Evolutionary conservation across 192 early-diverging fungal genomes (phyloP).

Genomic region (Funneliformis geosporum): DNA sequence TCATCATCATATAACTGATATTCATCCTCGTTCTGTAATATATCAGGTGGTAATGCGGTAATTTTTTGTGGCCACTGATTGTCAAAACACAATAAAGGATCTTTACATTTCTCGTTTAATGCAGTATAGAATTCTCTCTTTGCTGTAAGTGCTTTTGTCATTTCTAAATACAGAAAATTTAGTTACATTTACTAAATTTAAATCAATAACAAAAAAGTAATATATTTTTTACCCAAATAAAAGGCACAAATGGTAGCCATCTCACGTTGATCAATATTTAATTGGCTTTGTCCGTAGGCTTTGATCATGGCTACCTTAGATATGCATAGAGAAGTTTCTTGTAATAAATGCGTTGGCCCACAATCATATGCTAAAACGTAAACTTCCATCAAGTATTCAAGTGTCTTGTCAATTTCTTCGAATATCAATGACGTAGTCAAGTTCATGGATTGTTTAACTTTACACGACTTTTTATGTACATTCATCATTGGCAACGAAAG

Average conservation of each 20-base stretch:
- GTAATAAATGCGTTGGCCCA: conserved; percentile 45
- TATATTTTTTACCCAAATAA: conserved; percentile 50
- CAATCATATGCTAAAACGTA: conserved; percentile 36
- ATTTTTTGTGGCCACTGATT: conserved; percentile 44
- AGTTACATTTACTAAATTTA: not conserved
- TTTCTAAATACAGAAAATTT: conserved; percentile 43
- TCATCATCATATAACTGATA: not conserved
- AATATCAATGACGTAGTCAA: not conserved
- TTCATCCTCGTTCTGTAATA: not conserved
- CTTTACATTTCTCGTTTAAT: conserved; percentile 49
- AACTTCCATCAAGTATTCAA: conserved; percentile 47
- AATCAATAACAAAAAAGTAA: not conserved
- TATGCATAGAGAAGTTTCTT: conserved; percentile 40
- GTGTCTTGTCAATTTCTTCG: conserved; percentile 28
- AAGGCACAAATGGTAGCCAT: conserved; percentile 42
- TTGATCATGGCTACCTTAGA: conserved; percentile 39
- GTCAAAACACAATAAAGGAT: conserved; percentile 28
- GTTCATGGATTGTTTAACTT: not conserved
- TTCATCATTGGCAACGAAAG: conserved; percentile 10
- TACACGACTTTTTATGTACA: not conserved
- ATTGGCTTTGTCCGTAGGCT: conserved; percentile 38
- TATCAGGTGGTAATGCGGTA: not conserved
- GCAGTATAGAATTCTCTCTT: conserved; percentile 62
- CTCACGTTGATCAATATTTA: conserved; percentile 21
- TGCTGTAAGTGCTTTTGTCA: conserved; percentile 59